Base-by-base conservation (phyloP, 2,329 filamentous ascomycete species). In the Colletotrichum karsti region DNA sequence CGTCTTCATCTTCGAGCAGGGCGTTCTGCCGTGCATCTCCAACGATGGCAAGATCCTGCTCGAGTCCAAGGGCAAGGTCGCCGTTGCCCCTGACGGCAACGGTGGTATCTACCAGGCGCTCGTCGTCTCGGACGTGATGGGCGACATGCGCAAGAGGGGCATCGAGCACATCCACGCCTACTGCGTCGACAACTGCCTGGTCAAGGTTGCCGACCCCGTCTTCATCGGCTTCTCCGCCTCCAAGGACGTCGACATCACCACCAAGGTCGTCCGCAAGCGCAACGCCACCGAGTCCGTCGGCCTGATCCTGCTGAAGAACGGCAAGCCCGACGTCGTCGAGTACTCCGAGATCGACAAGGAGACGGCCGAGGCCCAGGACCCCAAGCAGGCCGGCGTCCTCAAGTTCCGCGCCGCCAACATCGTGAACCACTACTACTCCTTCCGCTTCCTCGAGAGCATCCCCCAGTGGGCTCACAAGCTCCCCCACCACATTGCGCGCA, bases 351-450 rank as follows among this genome's bases (percentile, higher is more conserved):
- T 99, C 74, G 93, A 97, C 84, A 83, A 89, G 72, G 91, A 90
- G 70, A 96, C 93, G n/a, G 93, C 95, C 65, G 93, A 97, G 82
- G 95, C 95, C 72, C 89, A 91, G 77, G 96, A 99, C 77, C 82
- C 91, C 61, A 93, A 93, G 80, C 91, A 97, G 76, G 85, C 89
- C 3, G 91, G 89, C 65, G 86, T 98, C 60, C 91, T 99, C 78
- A 97, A 95, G 82, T 98, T 97, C 90, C 92, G 96, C 70, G 95
- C 96, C 65, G 96, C 95, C 77, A 99, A 99, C 85, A 99, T 99
- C 74, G 96, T 99, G 83, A 99, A 99, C 87, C 96, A 99, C 87
- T 99, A 98, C 89, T 99, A 99, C 85, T 97, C 94, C 51, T 95
- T 95, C 86, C 84, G 88, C 73, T 98, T 98, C 88, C 88, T 99